Evolutionary conservation across 108 stramenopile species (phyloP).

Genomic region (Stephanodiscus triporus): DNA sequence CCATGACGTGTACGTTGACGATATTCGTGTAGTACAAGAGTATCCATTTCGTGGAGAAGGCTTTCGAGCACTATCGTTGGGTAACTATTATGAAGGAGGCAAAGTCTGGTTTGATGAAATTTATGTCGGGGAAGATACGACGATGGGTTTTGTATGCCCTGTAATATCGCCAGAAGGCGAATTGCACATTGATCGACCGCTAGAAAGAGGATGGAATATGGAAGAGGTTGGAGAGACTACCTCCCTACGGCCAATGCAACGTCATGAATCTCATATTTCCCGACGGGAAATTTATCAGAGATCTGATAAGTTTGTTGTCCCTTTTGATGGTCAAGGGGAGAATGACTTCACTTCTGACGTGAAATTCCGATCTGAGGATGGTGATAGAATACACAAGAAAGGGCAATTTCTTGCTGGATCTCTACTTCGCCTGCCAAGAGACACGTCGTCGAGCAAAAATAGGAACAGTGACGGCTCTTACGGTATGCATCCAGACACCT

Average conservation of each 20-base stretch:
- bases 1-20: slow-evolving; percentile 69
- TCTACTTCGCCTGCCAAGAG: slow-evolving; percentile 42
- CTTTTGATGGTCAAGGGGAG: too few relatives aligned
- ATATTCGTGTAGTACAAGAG: slow-evolving; percentile 41
- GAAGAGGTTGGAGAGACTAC: slow-evolving; percentile 53
- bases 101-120: slow-evolving; percentile 81
- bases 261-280: slow-evolving; percentile 75
- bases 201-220: slow-evolving; percentile 60
- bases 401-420: slow-evolving; percentile 61
- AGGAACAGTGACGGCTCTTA: slow-evolving; percentile 7
- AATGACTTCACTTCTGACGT: slow-evolving; percentile 58
- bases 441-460: background rate
- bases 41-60: slow-evolving; percentile 42
- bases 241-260: slow-evolving; percentile 45
- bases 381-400: slow-evolving; percentile 43
- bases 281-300: slow-evolving; percentile 42
- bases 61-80: slow-evolving; percentile 57
- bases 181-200: slow-evolving; percentile 47
- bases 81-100: slow-evolving; percentile 47
- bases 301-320: too few relatives aligned
- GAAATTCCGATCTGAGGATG: slow-evolving; percentile 29
- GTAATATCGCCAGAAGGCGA: slow-evolving; percentile 27
- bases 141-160: slow-evolving; percentile 74
- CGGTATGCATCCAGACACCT: slow-evolving; percentile 43
- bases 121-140: slow-evolving; percentile 71